Evolutionary conservation across 2,329 filamentous ascomycete species (phyloP).

Genomic region (Metarhizium album): DNA sequence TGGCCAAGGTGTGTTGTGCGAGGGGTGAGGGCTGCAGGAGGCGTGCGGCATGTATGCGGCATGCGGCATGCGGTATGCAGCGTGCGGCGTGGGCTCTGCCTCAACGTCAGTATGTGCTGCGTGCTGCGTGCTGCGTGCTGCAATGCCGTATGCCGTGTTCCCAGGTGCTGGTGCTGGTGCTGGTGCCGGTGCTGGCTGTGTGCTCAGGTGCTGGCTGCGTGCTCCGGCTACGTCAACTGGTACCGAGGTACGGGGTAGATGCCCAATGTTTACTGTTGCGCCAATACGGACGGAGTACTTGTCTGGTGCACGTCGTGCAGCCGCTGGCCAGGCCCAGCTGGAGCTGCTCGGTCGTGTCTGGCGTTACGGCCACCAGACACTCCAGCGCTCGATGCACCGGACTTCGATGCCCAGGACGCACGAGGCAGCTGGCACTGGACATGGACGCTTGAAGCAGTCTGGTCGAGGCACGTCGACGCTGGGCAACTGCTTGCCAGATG

Average conservation of each 20-base stretch:
- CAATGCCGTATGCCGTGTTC: background rate
- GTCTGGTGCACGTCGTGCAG: conserved; percentile 1
- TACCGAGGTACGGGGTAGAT: no score
- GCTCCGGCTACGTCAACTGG: no score
- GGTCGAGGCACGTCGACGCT: no score
- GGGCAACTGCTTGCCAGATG: no score
- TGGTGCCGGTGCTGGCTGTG: no score
- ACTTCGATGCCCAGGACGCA: background rate
- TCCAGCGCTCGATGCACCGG: background rate
- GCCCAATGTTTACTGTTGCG: no score
- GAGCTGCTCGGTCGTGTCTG: background rate
- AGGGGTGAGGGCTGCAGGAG: background rate
- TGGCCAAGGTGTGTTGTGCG: background rate
- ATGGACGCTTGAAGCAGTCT: no score
- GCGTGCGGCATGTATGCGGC: conserved; percentile 4
- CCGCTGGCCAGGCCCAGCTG: conserved; percentile 1
- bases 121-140: background rate
- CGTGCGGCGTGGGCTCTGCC: background rate
- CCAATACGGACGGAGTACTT: no score
- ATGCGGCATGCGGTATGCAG: background rate
- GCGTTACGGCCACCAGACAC: background rate
- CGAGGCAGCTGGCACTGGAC: no score
- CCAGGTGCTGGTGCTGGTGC: background rate
- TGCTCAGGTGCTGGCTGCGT: no score
- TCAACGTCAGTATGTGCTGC: background rate